These are phyloP conservation scores for Microdochium bolleyi DNA, from an alignment of 2,329 filamentous ascomycete species.

Conservation along the genomic window DNA sequence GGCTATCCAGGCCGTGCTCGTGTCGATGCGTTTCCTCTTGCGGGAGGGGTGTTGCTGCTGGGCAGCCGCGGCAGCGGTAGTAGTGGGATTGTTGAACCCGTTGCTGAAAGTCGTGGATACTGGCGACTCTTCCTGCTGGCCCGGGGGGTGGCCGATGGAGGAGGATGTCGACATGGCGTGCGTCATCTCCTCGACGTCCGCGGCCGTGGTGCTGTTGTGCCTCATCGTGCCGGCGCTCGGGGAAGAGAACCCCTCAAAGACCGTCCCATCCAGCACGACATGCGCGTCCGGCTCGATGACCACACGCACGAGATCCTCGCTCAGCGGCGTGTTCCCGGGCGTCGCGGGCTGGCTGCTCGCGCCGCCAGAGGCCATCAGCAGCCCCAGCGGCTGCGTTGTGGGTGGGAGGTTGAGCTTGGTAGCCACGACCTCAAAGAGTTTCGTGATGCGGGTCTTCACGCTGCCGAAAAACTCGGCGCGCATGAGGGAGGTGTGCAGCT, in stretches of 20 bases:
- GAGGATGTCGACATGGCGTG: constrained; percentile 21
- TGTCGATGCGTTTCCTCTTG: constrained; percentile 36
- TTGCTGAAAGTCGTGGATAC: constrained; percentile 6
- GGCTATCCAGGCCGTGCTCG: constrained; percentile 11
- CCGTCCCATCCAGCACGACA: constrained; percentile 50
- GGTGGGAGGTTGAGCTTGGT: constrained; percentile 67
- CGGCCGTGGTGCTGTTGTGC: constrained; percentile 2
- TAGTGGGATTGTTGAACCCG: constrained; percentile 7
- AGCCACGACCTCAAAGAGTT: constrained; percentile 72
- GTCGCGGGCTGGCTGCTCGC: constrained; percentile 53
- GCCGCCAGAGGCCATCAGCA: constrained; percentile 60
- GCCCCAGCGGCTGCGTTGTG: constrained; percentile 50
- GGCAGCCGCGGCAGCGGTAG: background rate
- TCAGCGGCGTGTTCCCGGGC: constrained; percentile 61
- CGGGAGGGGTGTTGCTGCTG: constrained; percentile 27
- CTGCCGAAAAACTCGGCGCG: constrained; percentile 69
- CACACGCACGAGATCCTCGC: constrained; percentile 62
- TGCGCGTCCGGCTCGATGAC: constrained; percentile 51
- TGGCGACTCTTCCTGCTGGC: constrained; percentile 20
- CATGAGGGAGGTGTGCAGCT: constrained; percentile 25
- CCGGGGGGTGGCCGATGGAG: constrained; percentile 19
- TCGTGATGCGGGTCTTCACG: constrained; percentile 60
- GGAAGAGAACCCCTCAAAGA: constrained; percentile 11
- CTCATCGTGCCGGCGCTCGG: constrained; percentile 20
- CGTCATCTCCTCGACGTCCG: constrained; percentile 15